These are phyloP conservation scores for Draba incana DNA, from an alignment of 345 rosid genomes.

Conservation along the genomic window DNA sequence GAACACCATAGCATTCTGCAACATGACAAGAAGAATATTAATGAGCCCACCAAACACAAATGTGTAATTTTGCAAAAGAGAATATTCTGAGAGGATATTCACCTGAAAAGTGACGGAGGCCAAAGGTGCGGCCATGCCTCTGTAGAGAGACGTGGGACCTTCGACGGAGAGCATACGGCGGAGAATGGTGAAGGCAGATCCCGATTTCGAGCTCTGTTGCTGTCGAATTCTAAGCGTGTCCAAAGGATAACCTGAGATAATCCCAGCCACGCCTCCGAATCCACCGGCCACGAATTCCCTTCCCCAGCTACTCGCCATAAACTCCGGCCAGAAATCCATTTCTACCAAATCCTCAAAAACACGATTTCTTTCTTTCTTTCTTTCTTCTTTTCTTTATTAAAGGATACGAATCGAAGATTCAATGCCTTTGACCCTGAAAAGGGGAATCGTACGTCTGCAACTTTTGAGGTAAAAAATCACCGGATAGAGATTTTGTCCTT, in stretches of 20 bases:
- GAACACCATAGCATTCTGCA: conserved; percentile 96
- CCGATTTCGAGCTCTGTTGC: conserved; percentile 67
- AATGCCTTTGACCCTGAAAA: too few relatives aligned
- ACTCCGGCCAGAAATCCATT: conserved; percentile 98
- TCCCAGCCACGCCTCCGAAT: conserved; percentile 92
- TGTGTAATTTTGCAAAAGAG: too few relatives aligned
- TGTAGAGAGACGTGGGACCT: conserved; percentile 74
- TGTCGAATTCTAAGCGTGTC: conserved; percentile 83
- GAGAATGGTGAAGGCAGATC: conserved; percentile 77
- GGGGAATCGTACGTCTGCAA: neutral
- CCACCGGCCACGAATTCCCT: conserved; percentile 93
- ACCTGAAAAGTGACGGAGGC: conserved; percentile 97
- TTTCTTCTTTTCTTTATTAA: too few relatives aligned
- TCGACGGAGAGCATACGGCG: conserved; percentile 58
- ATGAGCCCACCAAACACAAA: too few relatives aligned
- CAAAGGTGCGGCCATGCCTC: conserved; percentile 93
- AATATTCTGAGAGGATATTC: too few relatives aligned
- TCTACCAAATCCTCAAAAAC: neutral
- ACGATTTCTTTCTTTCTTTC: too few relatives aligned
- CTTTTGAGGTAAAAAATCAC: neutral
- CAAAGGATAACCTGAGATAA: conserved; percentile 86
- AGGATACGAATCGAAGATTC: too few relatives aligned
- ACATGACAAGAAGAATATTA: neutral
- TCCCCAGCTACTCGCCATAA: conserved; percentile 83
- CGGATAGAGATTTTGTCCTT: neutral